Evolutionary conservation across 805 yeast species (phyloP).

Genomic region (Wickerhamomyces hampshirensis): DNA sequence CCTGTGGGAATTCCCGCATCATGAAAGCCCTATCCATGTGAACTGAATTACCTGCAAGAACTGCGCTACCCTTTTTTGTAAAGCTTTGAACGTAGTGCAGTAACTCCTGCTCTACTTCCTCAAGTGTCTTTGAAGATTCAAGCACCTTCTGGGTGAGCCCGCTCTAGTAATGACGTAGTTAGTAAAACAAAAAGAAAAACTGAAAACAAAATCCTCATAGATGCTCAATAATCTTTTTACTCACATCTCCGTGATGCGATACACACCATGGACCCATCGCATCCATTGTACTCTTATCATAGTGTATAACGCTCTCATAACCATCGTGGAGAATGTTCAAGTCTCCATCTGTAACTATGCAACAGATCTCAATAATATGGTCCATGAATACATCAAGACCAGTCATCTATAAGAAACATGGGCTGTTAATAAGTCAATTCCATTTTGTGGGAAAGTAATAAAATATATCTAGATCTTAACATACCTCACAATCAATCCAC

Average conservation of each 20-base stretch:
- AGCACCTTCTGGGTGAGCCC: constrained; percentile 78
- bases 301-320: constrained; percentile 78
- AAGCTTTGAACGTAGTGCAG: constrained; percentile 52
- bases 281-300: constrained; percentile 55
- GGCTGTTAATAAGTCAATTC: too few relatives aligned
- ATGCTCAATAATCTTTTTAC: background rate
- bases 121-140: constrained; percentile 45
- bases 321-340: constrained; percentile 71
- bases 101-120: constrained; percentile 62
- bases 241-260: constrained; percentile 58
- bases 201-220: too few relatives aligned
- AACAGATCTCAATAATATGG: constrained; percentile 86
- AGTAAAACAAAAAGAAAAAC: too few relatives aligned
- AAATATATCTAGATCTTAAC: too few relatives aligned
- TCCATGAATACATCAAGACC: constrained; percentile 82
- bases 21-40: constrained; percentile 89
- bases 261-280: constrained; percentile 87
- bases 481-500: constrained; percentile 90
- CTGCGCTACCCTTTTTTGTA: constrained; percentile 53
- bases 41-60: constrained; percentile 87
- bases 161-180: constrained; percentile 25
- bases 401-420: constrained; percentile 82
- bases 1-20: constrained; percentile 76
- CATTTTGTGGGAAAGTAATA: too few relatives aligned
- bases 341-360: constrained; percentile 82